Evolutionary conservation across 352 stramenopile genomes (phyloP).

Genomic region (Pilasporangium apinafurcum): DNA sequence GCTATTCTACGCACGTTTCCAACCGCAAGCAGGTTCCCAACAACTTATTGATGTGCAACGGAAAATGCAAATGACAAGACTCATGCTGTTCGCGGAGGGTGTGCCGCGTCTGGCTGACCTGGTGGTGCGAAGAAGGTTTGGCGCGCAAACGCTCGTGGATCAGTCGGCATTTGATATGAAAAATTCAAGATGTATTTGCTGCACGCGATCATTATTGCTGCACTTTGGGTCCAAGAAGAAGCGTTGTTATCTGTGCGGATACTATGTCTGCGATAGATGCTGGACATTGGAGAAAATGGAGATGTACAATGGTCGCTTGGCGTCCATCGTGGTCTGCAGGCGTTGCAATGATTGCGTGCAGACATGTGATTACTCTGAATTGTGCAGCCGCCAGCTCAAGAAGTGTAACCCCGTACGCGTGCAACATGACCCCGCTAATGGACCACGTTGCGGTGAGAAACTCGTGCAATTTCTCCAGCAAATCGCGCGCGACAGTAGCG

Average conservation of each 20-base stretch:
- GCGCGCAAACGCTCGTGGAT: conserved; percentile 20
- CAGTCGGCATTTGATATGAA: conserved; percentile 14
- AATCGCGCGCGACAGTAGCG: conserved; percentile 13
- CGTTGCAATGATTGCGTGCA: conserved; percentile 14
- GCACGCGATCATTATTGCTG: conserved; percentile 14
- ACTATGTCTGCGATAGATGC: conserved; percentile 18
- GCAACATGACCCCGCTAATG: background rate
- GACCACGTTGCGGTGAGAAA: background rate
- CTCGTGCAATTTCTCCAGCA: conserved; percentile 3
- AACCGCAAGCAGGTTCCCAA: conserved; percentile 3
- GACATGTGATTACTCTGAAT: conserved; percentile 17
- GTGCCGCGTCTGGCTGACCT: conserved; percentile 13
- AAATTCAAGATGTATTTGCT: conserved; percentile 25
- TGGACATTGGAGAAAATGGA: conserved; percentile 17
- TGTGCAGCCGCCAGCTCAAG: conserved; percentile 9
- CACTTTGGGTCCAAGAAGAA: conserved; percentile 7
- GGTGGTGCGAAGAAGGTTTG: conserved; percentile 18
- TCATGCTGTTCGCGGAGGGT: conserved; percentile 14
- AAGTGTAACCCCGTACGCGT: background rate
- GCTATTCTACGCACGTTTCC: conserved; percentile 24
- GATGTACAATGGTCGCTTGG: conserved; percentile 18
- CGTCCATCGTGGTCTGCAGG: conserved; percentile 15
- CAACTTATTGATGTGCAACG: conserved; percentile 13
- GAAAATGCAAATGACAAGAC: conserved; percentile 4
- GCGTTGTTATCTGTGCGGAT: conserved; percentile 24